A percentile compares a stretch with the other conserved stretches of the same genome.
These are phyloP conservation scores for Ammopiptanthus mongolicus DNA, from an alignment of 306 rosid genomes.

Conservation along the genomic window DNA sequence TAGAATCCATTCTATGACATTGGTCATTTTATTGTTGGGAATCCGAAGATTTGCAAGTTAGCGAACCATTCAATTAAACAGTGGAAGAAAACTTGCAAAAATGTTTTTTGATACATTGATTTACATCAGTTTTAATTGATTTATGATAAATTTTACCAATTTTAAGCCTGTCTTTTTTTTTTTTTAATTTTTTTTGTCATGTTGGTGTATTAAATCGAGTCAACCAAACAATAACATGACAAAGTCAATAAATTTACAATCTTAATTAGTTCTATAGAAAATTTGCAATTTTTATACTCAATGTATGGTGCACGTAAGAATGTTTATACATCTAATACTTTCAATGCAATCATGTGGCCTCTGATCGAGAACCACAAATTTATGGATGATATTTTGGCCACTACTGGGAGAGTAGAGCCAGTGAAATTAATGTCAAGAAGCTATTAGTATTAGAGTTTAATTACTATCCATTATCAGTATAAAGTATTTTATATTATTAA, in stretches of 20 bases:
- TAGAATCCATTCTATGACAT: too few species aligned
- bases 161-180: too few species aligned
- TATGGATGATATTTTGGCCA: constrained; percentile 45
- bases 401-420: constrained; percentile 27
- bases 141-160: background rate
- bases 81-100: too few species aligned
- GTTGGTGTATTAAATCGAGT: background rate
- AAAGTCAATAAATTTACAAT: background rate
- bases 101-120: too few species aligned
- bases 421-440: background rate
- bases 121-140: background rate
- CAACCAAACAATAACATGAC: background rate
- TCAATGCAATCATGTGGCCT: background rate
- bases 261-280: background rate
- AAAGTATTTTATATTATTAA: too few species aligned
- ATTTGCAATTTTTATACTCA: background rate
- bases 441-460: too few species aligned
- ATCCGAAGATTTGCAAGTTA: too few species aligned
- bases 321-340: background rate
- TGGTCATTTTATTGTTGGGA: too few species aligned
- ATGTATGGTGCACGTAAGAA: background rate
- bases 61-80: too few species aligned
- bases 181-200: too few species aligned
- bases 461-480: too few species aligned
- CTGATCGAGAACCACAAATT: constrained; percentile 18